phyloP scores from a whole-genome alignment of 306 rosid species.

The Leucaena leucocephala region DNA sequence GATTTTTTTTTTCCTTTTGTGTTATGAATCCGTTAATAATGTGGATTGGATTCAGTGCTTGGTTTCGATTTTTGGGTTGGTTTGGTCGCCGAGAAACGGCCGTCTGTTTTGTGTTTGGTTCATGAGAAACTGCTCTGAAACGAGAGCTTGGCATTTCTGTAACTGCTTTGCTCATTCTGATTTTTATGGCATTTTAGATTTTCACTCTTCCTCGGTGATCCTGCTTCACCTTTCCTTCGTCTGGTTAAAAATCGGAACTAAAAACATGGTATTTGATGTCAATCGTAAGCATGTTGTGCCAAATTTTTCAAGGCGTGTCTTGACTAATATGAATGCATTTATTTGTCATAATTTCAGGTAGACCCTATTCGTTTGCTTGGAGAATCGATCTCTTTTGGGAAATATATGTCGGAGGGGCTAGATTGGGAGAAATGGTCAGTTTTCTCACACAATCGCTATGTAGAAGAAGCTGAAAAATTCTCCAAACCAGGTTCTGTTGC shows the following conservation, averaged over 20 bases:
- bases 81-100: constrained; percentile 27
- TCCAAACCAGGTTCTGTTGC: constrained; percentile 96
- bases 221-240: neutral
- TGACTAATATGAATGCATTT: neutral
- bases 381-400: constrained; percentile 89
- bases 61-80: constrained; percentile 12
- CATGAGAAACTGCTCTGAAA: neutral
- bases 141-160: constrained; percentile 28
- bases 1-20: neutral
- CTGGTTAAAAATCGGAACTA: neutral
- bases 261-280: constrained; percentile 4
- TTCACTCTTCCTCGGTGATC: neutral
- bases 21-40: neutral
- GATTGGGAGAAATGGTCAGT: constrained; percentile 92
- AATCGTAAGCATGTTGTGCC: neutral
- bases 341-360: constrained; percentile 45
- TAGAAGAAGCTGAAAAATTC: constrained; percentile 79
- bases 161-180: constrained; percentile 30
- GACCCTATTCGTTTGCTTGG: constrained; percentile 58
- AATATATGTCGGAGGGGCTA: constrained; percentile 71
- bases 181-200: neutral
- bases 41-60: constrained; percentile 14
- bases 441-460: constrained; percentile 78
- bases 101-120: constrained; percentile 20
- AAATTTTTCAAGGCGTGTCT: neutral